Evolutionary conservation across 1,284 basidiomycete species (phyloP).

Genomic region (Microbotryum intermedium): DNA sequence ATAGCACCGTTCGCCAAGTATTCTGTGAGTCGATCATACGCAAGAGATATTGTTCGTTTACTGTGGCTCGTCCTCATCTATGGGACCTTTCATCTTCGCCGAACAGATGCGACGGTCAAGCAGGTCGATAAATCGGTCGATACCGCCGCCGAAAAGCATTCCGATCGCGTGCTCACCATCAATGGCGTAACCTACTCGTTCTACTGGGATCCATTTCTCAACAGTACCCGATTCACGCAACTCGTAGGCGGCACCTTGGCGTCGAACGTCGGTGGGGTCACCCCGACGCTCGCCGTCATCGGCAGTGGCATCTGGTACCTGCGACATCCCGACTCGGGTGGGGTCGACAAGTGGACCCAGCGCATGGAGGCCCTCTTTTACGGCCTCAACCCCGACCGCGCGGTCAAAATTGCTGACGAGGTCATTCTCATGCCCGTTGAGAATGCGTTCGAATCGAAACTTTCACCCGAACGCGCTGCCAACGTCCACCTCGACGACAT

Average conservation of each 20-base stretch:
- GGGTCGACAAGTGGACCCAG: conserved; percentile 63
- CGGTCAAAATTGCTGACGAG: conserved; percentile 56
- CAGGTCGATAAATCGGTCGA: conserved; percentile 50
- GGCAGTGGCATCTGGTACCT: conserved; percentile 83
- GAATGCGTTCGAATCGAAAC: conserved; percentile 52
- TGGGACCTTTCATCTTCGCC: neutral
- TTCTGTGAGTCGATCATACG: conserved; percentile 54
- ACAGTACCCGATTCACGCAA: conserved; percentile 50
- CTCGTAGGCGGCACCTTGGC: conserved; percentile 36
- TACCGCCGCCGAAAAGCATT: conserved; percentile 53
- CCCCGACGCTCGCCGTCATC: conserved; percentile 61
- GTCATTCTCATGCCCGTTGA: conserved; percentile 71
- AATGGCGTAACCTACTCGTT: conserved; percentile 44
- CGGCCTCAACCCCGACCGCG: neutral
- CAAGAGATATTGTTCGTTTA: neutral
- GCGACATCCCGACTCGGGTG: conserved; percentile 61
- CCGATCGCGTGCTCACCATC: conserved; percentile 40
- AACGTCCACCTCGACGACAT: conserved; percentile 33
- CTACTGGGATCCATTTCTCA: conserved; percentile 51
- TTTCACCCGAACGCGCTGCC: conserved; percentile 53
- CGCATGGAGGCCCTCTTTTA: conserved; percentile 58
- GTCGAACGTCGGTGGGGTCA: conserved; percentile 14
- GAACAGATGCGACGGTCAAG: conserved; percentile 30
- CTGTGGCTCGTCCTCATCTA: neutral
- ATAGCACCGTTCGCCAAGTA: conserved; percentile 67